Conservation (phyloP, 2,329 filamentous ascomycete species). For the Aspergillus floridensis region DNA sequence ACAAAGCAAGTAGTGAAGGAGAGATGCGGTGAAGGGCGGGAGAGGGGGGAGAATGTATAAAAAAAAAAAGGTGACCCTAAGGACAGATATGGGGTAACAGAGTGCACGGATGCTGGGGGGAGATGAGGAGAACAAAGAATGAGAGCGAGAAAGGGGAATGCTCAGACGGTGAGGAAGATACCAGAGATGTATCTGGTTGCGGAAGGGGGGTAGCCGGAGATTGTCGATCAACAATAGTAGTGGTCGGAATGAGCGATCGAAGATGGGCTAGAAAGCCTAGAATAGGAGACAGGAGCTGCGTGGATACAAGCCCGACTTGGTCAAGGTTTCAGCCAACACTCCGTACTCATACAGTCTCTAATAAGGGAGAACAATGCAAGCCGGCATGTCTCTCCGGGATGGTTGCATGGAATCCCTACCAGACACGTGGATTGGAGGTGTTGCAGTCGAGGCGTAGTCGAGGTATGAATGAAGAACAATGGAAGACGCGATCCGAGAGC, state of each 20-base stretch:
- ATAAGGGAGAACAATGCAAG: slow-evolving; percentile 1
- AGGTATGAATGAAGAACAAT: neutral
- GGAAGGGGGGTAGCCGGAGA: slow-evolving; percentile 4
- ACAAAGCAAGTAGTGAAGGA: slow-evolving; percentile 1
- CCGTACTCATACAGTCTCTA: neutral
- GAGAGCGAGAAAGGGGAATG: slow-evolving; percentile 2
- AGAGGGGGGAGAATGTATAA: neutral
- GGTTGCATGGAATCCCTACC: neutral
- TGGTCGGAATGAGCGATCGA: neutral
- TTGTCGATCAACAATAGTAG: slow-evolving; percentile 2
- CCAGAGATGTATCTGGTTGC: slow-evolving; percentile 4
- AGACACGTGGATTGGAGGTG: slow-evolving; percentile 5
- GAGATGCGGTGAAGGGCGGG: neutral
- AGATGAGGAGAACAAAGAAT: slow-evolving; percentile 7
- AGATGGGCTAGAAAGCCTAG: slow-evolving; percentile 3
- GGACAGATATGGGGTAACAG: neutral
- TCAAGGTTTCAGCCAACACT: slow-evolving; percentile 3
- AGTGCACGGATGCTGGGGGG: neutral
- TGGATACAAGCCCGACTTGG: slow-evolving; percentile 1
- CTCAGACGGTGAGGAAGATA: slow-evolving; percentile 5
- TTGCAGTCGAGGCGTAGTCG: neutral
- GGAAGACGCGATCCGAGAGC: neutral
- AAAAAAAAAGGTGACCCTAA: neutral
- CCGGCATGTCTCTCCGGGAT: slow-evolving; percentile 7
- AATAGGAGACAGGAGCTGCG: neutral